Evolutionary conservation across 306 rosid genomes (phyloP), one percentile per base, ranked within the genome.

Genomic region (Herpetospermum pedunculosum): DNA sequence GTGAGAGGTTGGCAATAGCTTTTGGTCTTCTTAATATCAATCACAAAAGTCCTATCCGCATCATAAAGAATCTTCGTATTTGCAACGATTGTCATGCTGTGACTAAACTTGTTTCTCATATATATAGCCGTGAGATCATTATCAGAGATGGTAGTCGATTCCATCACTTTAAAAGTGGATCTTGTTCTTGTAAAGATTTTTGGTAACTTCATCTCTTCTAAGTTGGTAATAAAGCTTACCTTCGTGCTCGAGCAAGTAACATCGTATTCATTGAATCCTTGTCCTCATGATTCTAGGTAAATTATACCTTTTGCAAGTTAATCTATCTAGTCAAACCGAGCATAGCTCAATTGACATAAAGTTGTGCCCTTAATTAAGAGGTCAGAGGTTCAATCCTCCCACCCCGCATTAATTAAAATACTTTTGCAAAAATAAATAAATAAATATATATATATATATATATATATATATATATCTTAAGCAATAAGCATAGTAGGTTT

Each of bases 131-230:
- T 52, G 88, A 87, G 82, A 85, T 89, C 38, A 76, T 85, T 79
- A 87, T 89, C 70, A 78, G 91, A 82, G 95, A 85, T 76, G 81
- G 46, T 43, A 83, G 88, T 69, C 87, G 82, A 40, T 83, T 89
- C 87, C 95, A 85, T 80, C 95, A 83, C 79, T 89, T 87, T 67
- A 77, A 77, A 76, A 83, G 82, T 26, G 88, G 88, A 28, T 83
- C 80, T 6, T 87, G 91, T 79, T 83, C 91, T 58, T 89, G 91
- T 83, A 76, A 83, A 68, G 85, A 86, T 78, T 84, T 88, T 82
- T 86, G 91, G 89, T 86, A 85, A 86, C 32, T 30, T 73, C 50
- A 23, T 8, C 25, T 10, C 73, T 25, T 43, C 54, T 25, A 7
- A 44, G 40, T 19, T 4, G 75, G 62, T 46, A 4, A 8, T 71